Evolutionary conservation across 306 rosid species (phyloP), one percentile per base, ranked within the genome.

Genomic region (Rosa persica): DNA sequence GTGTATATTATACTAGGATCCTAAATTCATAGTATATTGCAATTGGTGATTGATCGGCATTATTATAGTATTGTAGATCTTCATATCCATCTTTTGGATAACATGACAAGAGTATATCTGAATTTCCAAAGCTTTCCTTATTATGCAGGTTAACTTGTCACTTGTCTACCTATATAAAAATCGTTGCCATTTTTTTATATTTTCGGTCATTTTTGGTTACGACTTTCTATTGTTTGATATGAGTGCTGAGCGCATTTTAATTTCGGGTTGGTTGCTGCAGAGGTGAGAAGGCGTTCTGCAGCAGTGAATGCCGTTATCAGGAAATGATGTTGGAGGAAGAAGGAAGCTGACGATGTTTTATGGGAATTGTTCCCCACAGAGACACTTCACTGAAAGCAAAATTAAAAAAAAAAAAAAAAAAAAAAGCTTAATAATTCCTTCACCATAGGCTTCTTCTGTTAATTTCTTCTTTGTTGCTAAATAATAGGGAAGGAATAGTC

Each of bases 231-330:
- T 58, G 65, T 22, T 58, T 2, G 36, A 22, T 23, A 0, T 60
- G 19, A 1, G 34, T 23, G 66, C 25, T 22, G 5, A 60, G 12
- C 7, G 30, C 67, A 25, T 60, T 10, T 10, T 60, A 12, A 27
- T 30, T 27, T 1, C 3, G 20, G 6, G 9, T 30, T 57, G 72
- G 48, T 67, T 65, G 70, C 70, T 84, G 70, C 87, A 95, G 98
- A 88, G 98, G 98, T 54, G 98, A 95, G 78, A 88, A 89, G 70
- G 98, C 97, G 39, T 95, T 92, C 82, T 95, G 98, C 89, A 95
- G 98, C 87, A 39, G 82, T 46, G 98, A 95, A 70, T 95, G 98
- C 79, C 90, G 98, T 11, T 75, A 74, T 71, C 87, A 91, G 72
- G 93, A 85, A 81, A 95, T 95, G 83, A 23, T 87, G 82, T 75